Base-by-base conservation (phyloP, 129 eudicot genomes). In the Tagetes patula region DNA sequence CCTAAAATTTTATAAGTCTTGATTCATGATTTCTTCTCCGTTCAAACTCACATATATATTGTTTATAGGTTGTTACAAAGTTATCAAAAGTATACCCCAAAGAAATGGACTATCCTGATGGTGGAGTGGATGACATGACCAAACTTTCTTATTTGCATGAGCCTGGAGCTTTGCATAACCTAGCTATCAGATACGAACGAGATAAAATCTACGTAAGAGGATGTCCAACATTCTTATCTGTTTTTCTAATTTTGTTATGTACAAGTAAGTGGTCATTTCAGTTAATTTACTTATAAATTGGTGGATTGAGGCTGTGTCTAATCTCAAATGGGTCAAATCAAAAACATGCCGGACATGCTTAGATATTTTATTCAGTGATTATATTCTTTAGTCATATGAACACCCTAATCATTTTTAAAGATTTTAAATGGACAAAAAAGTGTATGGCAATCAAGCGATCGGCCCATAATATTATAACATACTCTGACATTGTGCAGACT, bases 61-160 rank as follows among this genome's bases (percentile, higher is more conserved):
- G 46, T 73, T 12, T 59, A 61, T 41, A 94, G 98, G 83, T 90
- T 65, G 76, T 79, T 70, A 83, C 65, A 12, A 86, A 78, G 63
- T 66, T 85, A 69, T 69, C 91, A 37, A 83, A 82, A 37, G 67
- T 94, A 38, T 84, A 84, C 76, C 91, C 91, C 6, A 94, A 84
- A 84, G 98, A 94, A 74, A 78, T 79, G 73, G 98, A 94, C 71
- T 86, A 95, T 75, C 98, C 92, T 56, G 81, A 85, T 68, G 96
- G 89, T 46, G 98, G 98, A 75, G 96, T 90, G 69, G 98, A 94
- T 88, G 98, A 94, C 89, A 94, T 94, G 98, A 94, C 98, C 39
- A 94, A 82, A 71, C 85, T 91, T 65, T 85, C 93, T 47, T 90
- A 94, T 85, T 75, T 94, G 83, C 97, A 94, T 69, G 98, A 94